Base-by-base conservation (phyloP, 2,329 filamentous ascomycete species). In the Microsporum audouinii region DNA sequence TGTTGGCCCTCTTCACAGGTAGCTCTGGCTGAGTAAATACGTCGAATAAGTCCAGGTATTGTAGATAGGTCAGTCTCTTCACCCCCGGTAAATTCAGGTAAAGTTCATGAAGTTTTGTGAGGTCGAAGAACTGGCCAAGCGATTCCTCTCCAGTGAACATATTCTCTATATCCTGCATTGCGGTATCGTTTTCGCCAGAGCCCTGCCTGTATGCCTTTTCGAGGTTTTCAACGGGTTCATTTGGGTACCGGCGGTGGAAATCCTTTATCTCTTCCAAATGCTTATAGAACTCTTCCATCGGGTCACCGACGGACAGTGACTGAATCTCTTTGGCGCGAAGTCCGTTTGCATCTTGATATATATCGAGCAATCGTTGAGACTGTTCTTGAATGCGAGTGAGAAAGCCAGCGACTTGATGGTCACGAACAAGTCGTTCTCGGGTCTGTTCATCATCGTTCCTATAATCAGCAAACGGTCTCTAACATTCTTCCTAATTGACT, bases 61-160 rank as follows among this genome's bases (percentile, higher is more conserved):
- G 91, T 57, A 97, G 79, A 71, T 99, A 99, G 14, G 85, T 88
- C 47, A 94, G 77, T 59, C 92, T 84, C 75, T 95, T 95, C 23
- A 91, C 85, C 6, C 88, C 87, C 1, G 90, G 88, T 6, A 99
- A 80, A 71, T 99, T 99, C 63, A 96, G 81, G 71, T 91, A 99
- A 12, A 88, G 81, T 70, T 97, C 92, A 74, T 97, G 91, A 66
- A 86, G 83, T 43, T 80, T 82, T 17, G 88, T 92, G 55, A 99
- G 77, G 73, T 99, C 94, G 69, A 99, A 88, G 75, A 89, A 99
- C 67, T 90, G 88, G 49, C 94, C 94, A 69, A 88, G 96, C 0
- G 87, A 88, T 73, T 99, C 94, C 75, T 99, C 95, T 64, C 94
- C 94, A 0, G 91, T 95, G 74, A 99, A 99, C 79, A 97, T 88